phyloP scores from a whole-genome alignment of 2,329 filamentous ascomycete species.

The Fusarium incarnatum region DNA sequence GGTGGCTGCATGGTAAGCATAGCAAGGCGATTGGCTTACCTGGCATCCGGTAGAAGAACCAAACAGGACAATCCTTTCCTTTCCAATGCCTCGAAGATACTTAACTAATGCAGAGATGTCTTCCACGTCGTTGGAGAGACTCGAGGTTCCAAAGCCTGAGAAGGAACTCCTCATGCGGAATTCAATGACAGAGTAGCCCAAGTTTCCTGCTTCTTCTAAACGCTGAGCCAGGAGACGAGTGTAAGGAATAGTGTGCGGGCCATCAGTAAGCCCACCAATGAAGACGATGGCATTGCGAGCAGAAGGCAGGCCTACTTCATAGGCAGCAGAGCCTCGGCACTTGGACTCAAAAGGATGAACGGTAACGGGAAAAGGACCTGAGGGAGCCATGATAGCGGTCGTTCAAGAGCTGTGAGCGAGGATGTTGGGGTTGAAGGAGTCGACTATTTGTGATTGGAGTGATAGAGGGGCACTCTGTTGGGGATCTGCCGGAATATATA shows the following conservation, averaged over 20 bases:
- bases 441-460: conserved; percentile 1
- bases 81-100: conserved; percentile 64
- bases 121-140: conserved; percentile 63
- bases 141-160: conserved; percentile 62
- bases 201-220: conserved; percentile 53
- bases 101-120: conserved; percentile 65
- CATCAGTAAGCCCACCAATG: conserved; percentile 77
- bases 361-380: conserved; percentile 55
- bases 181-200: conserved; percentile 67
- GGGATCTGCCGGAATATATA: conserved; percentile 22
- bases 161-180: conserved; percentile 67
- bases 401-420: not conserved
- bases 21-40: conserved; percentile 47
- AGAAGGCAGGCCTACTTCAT: conserved; percentile 57
- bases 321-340: conserved; percentile 57
- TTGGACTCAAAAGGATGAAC: conserved; percentile 61
- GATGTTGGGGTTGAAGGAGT: not conserved
- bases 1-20: not conserved
- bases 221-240: conserved; percentile 59
- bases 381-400: conserved; percentile 41
- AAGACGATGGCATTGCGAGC: conserved; percentile 72
- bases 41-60: conserved; percentile 71
- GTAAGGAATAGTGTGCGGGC: conserved; percentile 73
- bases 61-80: conserved; percentile 64
- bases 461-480: not conserved